Conservation (phyloP, 2,329 filamentous ascomycete genomes). For the Beauveria rudraprayagi region DNA sequence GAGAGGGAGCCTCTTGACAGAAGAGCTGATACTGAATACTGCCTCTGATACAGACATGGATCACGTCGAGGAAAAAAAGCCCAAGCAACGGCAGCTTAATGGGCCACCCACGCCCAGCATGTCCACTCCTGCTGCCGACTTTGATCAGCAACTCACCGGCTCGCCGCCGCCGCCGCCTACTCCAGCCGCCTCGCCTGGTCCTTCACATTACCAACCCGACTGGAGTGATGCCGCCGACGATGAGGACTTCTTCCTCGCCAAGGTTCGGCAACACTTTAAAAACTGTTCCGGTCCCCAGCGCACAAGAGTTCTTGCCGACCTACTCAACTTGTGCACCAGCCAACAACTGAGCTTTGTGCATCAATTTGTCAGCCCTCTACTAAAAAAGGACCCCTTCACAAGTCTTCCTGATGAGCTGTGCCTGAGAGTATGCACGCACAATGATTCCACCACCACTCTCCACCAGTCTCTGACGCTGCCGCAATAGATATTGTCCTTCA, state of each 20-base stretch:
- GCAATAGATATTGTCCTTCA: conserved; percentile 79
- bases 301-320: conserved; percentile 73
- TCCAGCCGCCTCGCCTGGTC: conserved; percentile 57
- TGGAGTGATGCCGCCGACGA: conserved; percentile 73
- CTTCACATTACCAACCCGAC: conserved; percentile 53
- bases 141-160: conserved; percentile 51
- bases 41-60: conserved; percentile 33
- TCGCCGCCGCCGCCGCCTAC: conserved; percentile 58
- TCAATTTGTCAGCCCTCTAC: conserved; percentile 84
- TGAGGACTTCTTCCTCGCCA: conserved; percentile 74
- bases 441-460: neutral
- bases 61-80: conserved; percentile 46
- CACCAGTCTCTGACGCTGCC: neutral
- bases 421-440: conserved; percentile 59
- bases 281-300: conserved; percentile 68
- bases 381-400: conserved; percentile 95
- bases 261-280: conserved; percentile 73
- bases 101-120: conserved; percentile 60
- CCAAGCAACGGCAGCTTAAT: conserved; percentile 34
- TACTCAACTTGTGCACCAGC: conserved; percentile 90
- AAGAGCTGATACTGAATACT: conserved; percentile 49
- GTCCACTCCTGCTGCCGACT: conserved; percentile 55
- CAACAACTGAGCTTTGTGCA: conserved; percentile 94
- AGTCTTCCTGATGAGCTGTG: conserved; percentile 89
- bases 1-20: conserved; percentile 49